Base-by-base conservation (phyloP, 2,329 filamentous ascomycete genomes). In the Hypoxylon sp. region DNA sequence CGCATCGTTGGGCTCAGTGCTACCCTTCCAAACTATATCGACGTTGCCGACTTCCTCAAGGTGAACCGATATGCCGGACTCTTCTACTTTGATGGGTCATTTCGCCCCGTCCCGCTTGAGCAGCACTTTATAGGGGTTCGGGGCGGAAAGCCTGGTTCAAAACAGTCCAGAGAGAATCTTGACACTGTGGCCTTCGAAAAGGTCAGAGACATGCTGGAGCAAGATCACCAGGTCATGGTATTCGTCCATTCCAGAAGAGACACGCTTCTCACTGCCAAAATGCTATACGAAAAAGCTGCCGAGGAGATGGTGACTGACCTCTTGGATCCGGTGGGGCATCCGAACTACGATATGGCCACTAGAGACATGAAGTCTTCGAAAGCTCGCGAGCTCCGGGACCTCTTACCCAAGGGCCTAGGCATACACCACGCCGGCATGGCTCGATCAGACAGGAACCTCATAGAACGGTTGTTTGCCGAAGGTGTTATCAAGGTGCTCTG, bases 391-490 rank as follows among this genome's bases (percentile, higher is more conserved):
- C 82, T 99, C 10, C 85, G 95, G 35, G 95, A 99, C 60, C 80
- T 99, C 1, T 83, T 98, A 2, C 87, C 89, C 4, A 96, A 97
- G 72, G 96, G 95, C 0, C 86, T 99, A 62, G 95, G 95, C 7
- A 91, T 96, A 46, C 95, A 99, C 73, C 95, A 99, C 73, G 95
- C 95, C 4, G 96, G 96, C 50, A 97, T 99, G 92, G 88, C 92
- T 55, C 87, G 96, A 63, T 89, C 93, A 2, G 96, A 99, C 74
- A 85, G 95, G 62, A 99, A 99, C 67, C 78, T 97, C n/a, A 92
- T 97, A 80, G 96, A 99, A 74, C 87, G 91, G 15, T 83, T 98
- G 13, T 99, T 99, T 67, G 86, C 83, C 3, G 89, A 96, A 65
- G 96, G 95, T 21, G 88, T 98, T n/a, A 84, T 98, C 67, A 97